Evolutionary conservation across 352 stramenopile species (phyloP).

Genomic region (Phytopythium litorale): DNA sequence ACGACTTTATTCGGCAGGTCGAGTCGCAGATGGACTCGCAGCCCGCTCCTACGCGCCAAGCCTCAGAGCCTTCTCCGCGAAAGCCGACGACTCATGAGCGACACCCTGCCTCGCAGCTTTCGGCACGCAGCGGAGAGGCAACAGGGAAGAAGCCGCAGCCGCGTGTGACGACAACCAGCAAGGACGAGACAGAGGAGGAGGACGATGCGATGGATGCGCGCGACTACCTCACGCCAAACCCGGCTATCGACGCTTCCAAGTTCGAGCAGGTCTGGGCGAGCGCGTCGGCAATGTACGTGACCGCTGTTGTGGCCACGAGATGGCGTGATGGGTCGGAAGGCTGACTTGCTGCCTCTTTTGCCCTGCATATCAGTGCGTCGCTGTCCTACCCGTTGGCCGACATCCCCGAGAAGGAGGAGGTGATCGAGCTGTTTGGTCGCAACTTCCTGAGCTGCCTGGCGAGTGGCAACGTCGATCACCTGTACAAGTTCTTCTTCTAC

Average conservation of each 20-base stretch:
- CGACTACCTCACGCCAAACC: conserved; percentile 61
- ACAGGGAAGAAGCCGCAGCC: background rate
- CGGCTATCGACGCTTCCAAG: conserved; percentile 61
- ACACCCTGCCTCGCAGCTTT: conserved; percentile 1
- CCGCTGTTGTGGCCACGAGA: background rate
- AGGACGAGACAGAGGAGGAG: conserved; percentile 34
- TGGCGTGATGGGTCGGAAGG: background rate
- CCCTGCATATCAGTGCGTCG: conserved; percentile 26
- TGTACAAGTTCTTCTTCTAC: conserved; percentile 89
- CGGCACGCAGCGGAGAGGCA: background rate
- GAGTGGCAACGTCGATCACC: conserved; percentile 58
- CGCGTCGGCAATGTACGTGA: conserved; percentile 69
- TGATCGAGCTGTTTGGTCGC: conserved; percentile 69
- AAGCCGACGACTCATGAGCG: conserved; percentile 10
- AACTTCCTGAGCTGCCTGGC: conserved; percentile 78
- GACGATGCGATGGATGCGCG: conserved; percentile 56
- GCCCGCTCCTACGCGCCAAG: conserved; percentile 8
- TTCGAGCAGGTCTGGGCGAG: conserved; percentile 81
- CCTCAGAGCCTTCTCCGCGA: conserved; percentile 16
- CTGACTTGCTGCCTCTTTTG: conserved; percentile 1
- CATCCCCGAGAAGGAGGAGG: conserved; percentile 64
- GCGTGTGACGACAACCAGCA: conserved; percentile 29
- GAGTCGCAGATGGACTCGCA: conserved; percentile 10
- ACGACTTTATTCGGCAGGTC: conserved; percentile 52
- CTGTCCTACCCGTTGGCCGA: conserved; percentile 45